Evolutionary conservation across 257 asterid species (phyloP).

Genomic region (Primulina eburnea): DNA sequence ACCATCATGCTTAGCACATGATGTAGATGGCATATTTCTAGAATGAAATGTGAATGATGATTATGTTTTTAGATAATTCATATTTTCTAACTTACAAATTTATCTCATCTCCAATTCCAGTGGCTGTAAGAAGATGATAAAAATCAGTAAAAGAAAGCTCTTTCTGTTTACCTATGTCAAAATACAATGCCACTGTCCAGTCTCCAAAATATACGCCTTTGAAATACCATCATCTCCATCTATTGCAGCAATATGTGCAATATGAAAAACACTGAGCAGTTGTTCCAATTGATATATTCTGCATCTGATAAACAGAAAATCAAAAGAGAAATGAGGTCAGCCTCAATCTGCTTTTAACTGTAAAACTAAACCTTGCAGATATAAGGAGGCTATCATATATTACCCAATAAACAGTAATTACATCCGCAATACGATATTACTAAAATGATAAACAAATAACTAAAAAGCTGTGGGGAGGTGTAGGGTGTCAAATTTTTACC

Average conservation of each 20-base stretch:
- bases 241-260: neutral
- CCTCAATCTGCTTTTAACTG: neutral
- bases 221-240: neutral
- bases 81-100: no score
- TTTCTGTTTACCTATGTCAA: no score
- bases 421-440: neutral
- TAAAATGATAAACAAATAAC: slow-evolving; percentile 2
- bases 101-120: no score
- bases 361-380: neutral
- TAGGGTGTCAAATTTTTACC: slow-evolving; percentile 19
- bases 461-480: slow-evolving; percentile 1
- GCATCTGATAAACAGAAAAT: neutral
- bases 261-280: neutral
- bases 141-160: neutral
- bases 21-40: no score
- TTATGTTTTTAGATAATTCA: no score
- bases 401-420: neutral
- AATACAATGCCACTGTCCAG: neutral
- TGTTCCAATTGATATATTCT: no score
- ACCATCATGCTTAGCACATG: no score
- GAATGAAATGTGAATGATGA: no score
- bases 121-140: no score
- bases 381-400: neutral
- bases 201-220: neutral
- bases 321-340: neutral